Conservation (phyloP, 352 stramenopile genomes). For the Phytophthora pisi region DNA sequence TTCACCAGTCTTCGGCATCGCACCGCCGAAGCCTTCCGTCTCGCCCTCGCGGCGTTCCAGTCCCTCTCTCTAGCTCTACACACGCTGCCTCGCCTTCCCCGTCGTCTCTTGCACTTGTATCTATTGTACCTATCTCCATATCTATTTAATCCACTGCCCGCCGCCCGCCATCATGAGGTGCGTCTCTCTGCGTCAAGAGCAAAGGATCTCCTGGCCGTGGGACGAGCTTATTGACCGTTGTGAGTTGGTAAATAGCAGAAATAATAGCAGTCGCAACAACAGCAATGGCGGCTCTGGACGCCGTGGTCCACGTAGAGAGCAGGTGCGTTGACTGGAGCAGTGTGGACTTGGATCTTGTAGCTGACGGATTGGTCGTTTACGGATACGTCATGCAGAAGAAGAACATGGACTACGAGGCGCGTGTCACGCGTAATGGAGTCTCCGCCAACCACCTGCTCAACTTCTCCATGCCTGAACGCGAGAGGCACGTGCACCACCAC, state of each 20-base stretch:
- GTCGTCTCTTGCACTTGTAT: slow-evolving; percentile 26
- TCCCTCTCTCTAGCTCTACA: slow-evolving; percentile 1
- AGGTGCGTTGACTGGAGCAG: slow-evolving; percentile 22
- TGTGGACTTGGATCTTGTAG: slow-evolving; percentile 2
- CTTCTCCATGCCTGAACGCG: slow-evolving; percentile 78
- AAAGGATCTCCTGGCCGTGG: background rate
- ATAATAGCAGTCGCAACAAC: slow-evolving; percentile 37
- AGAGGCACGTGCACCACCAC: slow-evolving; percentile 44
- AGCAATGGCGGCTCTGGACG: slow-evolving; percentile 33
- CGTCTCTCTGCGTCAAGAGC: slow-evolving; percentile 14
- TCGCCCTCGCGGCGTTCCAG: slow-evolving; percentile 10
- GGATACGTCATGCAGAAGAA: slow-evolving; percentile 39
- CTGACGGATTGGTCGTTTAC: slow-evolving; percentile 7
- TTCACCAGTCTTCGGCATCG: slow-evolving; percentile 30
- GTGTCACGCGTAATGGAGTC: slow-evolving; percentile 67
- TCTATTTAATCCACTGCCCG: slow-evolving; percentile 39
- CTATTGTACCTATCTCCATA: slow-evolving; percentile 35
- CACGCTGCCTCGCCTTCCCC: slow-evolving; percentile 7
- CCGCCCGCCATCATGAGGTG: slow-evolving; percentile 48
- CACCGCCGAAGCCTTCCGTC: slow-evolving; percentile 9
- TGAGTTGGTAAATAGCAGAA: slow-evolving; percentile 17
- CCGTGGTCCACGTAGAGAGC: slow-evolving; percentile 44
- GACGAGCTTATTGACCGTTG: slow-evolving; percentile 4
- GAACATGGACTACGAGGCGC: slow-evolving; percentile 59
- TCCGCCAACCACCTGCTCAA: slow-evolving; percentile 87